phyloP scores from a whole-genome alignment of 2,329 filamentous ascomycete genomes.

The Cryoendolithus antarcticus region DNA sequence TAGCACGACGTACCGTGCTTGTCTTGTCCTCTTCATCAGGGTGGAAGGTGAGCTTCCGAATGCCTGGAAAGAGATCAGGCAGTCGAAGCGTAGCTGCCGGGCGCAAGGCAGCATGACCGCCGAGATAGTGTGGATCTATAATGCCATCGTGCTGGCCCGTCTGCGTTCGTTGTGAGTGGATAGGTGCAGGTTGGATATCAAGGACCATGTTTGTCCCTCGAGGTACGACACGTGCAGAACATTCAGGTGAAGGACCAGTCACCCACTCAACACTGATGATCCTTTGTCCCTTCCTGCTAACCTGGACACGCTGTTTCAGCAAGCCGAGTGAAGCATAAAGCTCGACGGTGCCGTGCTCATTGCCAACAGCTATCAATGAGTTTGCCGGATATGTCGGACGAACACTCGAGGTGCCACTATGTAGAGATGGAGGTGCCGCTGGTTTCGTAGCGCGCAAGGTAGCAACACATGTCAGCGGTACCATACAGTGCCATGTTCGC shows the following conservation, averaged over 20 bases:
- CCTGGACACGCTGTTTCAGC: slow-evolving; percentile 24
- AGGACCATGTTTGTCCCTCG: too few species aligned
- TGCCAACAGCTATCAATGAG: slow-evolving; percentile 32
- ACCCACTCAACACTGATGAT: slow-evolving; percentile 35
- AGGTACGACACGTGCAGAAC: too few species aligned
- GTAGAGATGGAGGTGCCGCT: too few species aligned
- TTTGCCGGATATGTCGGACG: too few species aligned
- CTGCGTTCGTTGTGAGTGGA: background rate
- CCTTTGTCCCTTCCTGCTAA: slow-evolving; percentile 21
- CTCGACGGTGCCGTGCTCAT: slow-evolving; percentile 31
- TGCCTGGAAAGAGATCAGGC: background rate
- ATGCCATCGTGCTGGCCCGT: background rate
- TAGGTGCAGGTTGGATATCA: too few species aligned
- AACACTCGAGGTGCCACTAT: background rate
- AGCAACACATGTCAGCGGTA: slow-evolving; percentile 16
- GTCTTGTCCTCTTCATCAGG: slow-evolving; percentile 14
- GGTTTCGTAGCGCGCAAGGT: slow-evolving; percentile 1
- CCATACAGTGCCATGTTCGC: slow-evolving; percentile 33
- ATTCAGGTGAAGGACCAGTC: slow-evolving; percentile 16
- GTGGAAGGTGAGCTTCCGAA: slow-evolving; percentile 15
- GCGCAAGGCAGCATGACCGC: slow-evolving; percentile 7
- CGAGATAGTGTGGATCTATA: slow-evolving; percentile 6
- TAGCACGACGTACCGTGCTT: slow-evolving; percentile 19
- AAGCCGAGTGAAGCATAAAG: slow-evolving; percentile 33
- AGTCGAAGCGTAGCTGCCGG: background rate